phyloP scores from a whole-genome alignment of 768 basidiomycete species.

The Lentinula sp. region DNA sequence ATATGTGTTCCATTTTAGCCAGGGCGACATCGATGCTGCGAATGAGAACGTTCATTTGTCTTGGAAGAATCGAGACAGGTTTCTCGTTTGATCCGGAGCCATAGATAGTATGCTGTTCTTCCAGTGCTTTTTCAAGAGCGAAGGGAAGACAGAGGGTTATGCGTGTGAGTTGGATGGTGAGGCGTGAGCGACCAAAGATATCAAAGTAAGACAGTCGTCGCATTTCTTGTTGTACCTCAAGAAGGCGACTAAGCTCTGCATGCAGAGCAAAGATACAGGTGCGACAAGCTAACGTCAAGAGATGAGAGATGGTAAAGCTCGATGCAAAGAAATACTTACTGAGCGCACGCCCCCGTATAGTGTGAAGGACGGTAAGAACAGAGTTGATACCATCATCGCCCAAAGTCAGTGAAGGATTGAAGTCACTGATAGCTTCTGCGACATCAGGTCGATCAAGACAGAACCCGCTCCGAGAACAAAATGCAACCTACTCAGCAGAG shows the following conservation, averaged over 20 bases:
- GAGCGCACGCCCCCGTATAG: conserved; percentile 68
- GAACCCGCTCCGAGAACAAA: neutral
- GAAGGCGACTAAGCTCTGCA: conserved; percentile 65
- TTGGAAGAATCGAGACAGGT: conserved; percentile 39
- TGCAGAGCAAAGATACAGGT: conserved; percentile 72
- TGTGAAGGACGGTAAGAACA: conserved; percentile 62
- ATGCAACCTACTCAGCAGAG: conserved; percentile 48
- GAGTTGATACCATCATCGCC: conserved; percentile 76
- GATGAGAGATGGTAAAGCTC: neutral
- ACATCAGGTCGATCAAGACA: neutral
- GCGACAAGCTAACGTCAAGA: conserved; percentile 50
- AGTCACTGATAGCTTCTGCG: conserved; percentile 68
- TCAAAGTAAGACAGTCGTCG: conserved; percentile 74
- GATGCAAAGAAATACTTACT: conserved; percentile 36
- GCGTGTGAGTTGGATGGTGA: conserved; percentile 72
- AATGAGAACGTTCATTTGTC: conserved; percentile 52
- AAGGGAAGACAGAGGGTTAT: conserved; percentile 73
- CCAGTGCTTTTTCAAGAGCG: conserved; percentile 64
- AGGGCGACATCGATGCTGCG: conserved; percentile 56
- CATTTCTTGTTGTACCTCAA: conserved; percentile 76
- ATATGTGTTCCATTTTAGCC: conserved; percentile 58
- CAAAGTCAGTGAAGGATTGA: conserved; percentile 71
- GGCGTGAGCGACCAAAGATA: conserved; percentile 64
- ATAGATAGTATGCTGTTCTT: conserved; percentile 28
- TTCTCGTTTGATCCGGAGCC: conserved; percentile 14